Conservation (phyloP, 2,329 filamentous ascomycete genomes). For the Ilyonectria robusta region DNA sequence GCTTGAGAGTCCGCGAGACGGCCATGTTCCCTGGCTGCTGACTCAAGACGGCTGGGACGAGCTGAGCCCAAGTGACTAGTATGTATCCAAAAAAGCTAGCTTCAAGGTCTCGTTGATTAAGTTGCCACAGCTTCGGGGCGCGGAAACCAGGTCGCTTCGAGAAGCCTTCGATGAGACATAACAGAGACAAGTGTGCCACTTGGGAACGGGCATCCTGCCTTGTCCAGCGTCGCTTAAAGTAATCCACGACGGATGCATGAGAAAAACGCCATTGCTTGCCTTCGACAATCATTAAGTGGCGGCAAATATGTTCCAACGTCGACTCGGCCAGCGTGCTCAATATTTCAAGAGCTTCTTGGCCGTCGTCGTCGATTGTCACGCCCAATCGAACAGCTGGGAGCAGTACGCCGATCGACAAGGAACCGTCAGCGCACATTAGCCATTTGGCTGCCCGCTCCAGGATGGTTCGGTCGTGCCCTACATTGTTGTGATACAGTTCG, state of each 20-base stretch:
- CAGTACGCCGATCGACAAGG: neutral
- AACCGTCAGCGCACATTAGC: neutral
- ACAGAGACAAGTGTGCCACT: too few relatives aligned
- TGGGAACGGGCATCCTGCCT: neutral
- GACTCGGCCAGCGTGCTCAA: neutral
- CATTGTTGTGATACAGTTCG: neutral
- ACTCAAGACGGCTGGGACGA: too few relatives aligned
- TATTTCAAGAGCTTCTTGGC: neutral
- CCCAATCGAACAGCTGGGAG: neutral
- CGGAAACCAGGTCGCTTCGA: too few relatives aligned
- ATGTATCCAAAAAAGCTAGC: too few relatives aligned
- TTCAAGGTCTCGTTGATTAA: too few relatives aligned
- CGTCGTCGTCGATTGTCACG: neutral
- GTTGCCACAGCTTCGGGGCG: too few relatives aligned
- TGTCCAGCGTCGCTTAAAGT: conserved; percentile 2
- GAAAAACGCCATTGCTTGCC: conserved; percentile 15
- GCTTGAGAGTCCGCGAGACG: too few relatives aligned
- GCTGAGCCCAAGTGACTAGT: too few relatives aligned
- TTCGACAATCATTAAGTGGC: conserved; percentile 14
- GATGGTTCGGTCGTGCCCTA: neutral
- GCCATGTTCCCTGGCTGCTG: too few relatives aligned
- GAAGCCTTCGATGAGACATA: too few relatives aligned
- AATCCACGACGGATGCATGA: conserved; percentile 20
- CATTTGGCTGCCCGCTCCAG: conserved; percentile 19
- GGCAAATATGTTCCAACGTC: conserved; percentile 4